Evolutionary conservation across 371 early-diverging fungal species (phyloP).

Genomic region (Mortierella sp.): DNA sequence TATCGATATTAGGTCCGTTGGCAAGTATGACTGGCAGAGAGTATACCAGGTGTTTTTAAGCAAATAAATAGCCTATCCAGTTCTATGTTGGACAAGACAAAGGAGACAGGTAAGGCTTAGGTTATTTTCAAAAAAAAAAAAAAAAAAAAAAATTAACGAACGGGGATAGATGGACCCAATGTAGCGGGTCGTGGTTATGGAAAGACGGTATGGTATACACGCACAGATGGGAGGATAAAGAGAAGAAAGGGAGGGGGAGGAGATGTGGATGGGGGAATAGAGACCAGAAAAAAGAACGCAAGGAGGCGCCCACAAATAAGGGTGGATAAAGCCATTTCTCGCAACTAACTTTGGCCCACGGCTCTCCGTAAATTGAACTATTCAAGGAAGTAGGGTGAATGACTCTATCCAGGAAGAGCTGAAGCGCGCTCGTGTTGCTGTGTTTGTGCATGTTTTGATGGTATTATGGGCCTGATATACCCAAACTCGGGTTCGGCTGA

Average conservation of each 20-base stretch:
- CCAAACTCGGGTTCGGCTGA: background rate
- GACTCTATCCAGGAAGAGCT: background rate
- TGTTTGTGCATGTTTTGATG: background rate
- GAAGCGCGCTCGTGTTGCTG: background rate
- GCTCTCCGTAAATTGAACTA: background rate
- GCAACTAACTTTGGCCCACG: background rate
- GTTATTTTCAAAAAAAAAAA: no score
- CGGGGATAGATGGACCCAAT: no score
- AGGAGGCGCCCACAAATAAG: constrained; percentile 1
- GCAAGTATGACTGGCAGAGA: no score
- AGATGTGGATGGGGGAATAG: background rate
- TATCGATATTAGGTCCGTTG: no score
- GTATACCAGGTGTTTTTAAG: no score
- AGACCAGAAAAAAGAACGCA: background rate
- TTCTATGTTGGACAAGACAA: no score
- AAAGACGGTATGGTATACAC: background rate
- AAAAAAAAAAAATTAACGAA: no score
- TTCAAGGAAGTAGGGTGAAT: background rate
- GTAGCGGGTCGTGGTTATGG: no score
- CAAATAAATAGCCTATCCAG: no score
- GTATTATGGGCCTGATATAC: background rate
- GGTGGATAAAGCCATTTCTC: background rate
- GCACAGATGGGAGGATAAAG: background rate
- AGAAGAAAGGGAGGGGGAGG: background rate
- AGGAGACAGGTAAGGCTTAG: no score